Evolutionary conservation across 179 eudicot genomes (phyloP).

Genomic region (Amaranthus tricolor): DNA sequence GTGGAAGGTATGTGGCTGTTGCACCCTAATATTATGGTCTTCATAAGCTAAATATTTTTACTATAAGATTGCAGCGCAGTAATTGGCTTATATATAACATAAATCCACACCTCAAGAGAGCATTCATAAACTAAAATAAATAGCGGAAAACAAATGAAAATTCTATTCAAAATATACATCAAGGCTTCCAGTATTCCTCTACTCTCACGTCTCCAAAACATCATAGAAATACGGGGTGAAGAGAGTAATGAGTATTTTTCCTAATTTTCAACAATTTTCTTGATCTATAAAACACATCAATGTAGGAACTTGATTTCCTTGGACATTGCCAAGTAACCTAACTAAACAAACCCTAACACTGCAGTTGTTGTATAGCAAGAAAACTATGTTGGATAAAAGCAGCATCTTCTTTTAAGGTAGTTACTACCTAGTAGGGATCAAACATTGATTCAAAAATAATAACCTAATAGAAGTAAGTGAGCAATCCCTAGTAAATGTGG

Average conservation of each 20-base stretch:
- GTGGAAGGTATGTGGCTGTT: too few relatives aligned
- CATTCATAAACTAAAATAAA: background rate
- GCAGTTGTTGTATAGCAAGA: background rate
- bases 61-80: too few relatives aligned
- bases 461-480: background rate
- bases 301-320: background rate
- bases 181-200: background rate
- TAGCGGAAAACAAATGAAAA: background rate
- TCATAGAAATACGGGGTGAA: too few relatives aligned
- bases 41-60: too few relatives aligned
- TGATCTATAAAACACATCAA: background rate
- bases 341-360: background rate
- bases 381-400: background rate
- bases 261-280: too few relatives aligned
- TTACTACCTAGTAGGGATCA: background rate
- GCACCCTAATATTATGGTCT: too few relatives aligned
- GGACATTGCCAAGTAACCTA: background rate
- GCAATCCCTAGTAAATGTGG: background rate
- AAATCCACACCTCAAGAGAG: too few relatives aligned
- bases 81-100: too few relatives aligned
- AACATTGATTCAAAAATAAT: too few relatives aligned
- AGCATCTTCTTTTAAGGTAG: background rate
- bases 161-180: background rate
- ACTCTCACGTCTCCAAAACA: too few relatives aligned
- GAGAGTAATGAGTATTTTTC: too few relatives aligned